Evolutionary conservation across 2,329 filamentous ascomycete genomes (phyloP), one percentile per base, ranked within the genome.

Genomic region (Rutstroemia sydowiana): DNA sequence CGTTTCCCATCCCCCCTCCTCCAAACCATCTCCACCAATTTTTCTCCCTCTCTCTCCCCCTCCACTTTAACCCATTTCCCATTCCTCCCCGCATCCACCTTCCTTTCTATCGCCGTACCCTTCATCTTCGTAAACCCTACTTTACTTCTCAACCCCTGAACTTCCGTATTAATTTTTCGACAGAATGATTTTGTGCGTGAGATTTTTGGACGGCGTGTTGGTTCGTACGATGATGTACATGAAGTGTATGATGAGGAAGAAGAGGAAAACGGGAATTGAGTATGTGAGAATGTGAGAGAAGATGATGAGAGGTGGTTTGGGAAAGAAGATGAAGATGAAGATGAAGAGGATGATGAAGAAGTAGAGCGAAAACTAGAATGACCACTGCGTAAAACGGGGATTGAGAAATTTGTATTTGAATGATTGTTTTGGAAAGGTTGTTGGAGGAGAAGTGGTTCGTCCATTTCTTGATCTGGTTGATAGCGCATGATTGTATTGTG

Each of bases 11-110:
- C 48, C 32, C 36, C 11, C 23, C 48, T 51, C 41, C 48, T 51
- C 48, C 48, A 51, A 13, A 51, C 41, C 48, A 51, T 39, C 32
- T 51, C 48, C 2, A 39, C 23, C 3, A 18, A 45, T 31, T 31
- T 51, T 41, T 51, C 48, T 13, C 16, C 34, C 32, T 51, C 48
- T 5, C 23, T 37, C 14, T 51, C 48, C 18, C 48, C 48, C 23
- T 51, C 48, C 20, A 51, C n/a, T 26, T 21, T 45, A 30, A 51
- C 23, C 48, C 48, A 51, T 23, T 43, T 40, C 18, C 48, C 48
- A 11, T 45, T 36, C 14, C 26, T 37, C 14, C 14, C 28, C 32
- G 26, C n/a, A 2, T 23, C 40, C n/a, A 20, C 37, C 41, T 39
- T 39, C 14, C 26, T 37, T 30, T 37, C 18, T n/a, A n/a, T n/a